Percentiles rank a stretch among this genome's conserved stretches.
phyloP scores from a whole-genome alignment of 73 alveolate species.

The Stentor coeruleus region DNA sequence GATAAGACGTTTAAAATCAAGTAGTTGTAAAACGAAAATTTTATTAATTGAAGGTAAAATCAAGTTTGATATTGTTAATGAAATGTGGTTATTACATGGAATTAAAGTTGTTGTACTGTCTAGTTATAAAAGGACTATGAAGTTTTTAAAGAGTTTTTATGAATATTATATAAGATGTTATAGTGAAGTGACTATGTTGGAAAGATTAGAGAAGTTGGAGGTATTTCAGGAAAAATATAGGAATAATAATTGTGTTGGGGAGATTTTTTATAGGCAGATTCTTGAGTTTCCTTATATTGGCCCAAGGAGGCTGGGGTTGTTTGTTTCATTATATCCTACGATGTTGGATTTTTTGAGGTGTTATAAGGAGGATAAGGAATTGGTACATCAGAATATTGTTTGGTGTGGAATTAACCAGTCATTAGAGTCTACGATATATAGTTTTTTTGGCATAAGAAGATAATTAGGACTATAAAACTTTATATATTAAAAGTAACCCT shows the following conservation, averaged over 20 bases:
- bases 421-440: neutral
- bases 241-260: neutral
- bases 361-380: neutral
- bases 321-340: constrained; percentile 17
- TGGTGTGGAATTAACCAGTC: neutral
- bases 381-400: neutral
- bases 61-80: neutral
- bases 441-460: constrained; percentile 7
- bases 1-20: neutral
- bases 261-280: neutral
- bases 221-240: neutral
- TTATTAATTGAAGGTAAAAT: constrained; percentile 6
- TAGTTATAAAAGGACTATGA: neutral
- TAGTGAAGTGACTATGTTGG: neutral
- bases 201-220: neutral
- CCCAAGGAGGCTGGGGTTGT: neutral
- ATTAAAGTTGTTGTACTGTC: neutral
- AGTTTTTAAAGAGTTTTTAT: neutral
- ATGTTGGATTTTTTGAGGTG: neutral
- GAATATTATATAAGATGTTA: neutral
- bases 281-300: neutral
- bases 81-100: neutral
- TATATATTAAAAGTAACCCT: too few species aligned
- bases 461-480: too few species aligned
- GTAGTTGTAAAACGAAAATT: neutral